Conservation (phyloP, 2,329 filamentous ascomycete genomes). For the Hypocreales sp. region DNA sequence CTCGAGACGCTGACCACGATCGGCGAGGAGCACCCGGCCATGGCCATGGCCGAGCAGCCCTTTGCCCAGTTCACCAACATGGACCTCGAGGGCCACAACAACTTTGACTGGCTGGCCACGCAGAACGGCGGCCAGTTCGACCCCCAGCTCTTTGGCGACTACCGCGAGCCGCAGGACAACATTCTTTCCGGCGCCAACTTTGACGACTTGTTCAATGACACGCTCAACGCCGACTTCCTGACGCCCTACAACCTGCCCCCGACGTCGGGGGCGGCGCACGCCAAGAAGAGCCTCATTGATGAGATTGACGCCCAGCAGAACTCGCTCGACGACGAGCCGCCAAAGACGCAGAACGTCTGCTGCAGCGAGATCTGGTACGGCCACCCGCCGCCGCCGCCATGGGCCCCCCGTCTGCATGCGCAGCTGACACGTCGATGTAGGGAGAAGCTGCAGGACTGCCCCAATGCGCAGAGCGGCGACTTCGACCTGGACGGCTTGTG, state of each 20-base stretch:
- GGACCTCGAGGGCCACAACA: slow-evolving; percentile 32
- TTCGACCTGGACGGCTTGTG: slow-evolving; percentile 91
- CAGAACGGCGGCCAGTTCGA: slow-evolving; percentile 82
- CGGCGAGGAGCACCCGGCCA: slow-evolving; percentile 42
- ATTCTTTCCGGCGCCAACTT: slow-evolving; percentile 55
- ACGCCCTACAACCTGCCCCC: slow-evolving; percentile 59
- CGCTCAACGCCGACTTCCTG: slow-evolving; percentile 66
- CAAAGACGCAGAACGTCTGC: slow-evolving; percentile 47
- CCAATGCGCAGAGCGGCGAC: slow-evolving; percentile 77
- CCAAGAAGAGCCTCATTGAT: slow-evolving; percentile 58
- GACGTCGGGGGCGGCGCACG: slow-evolving; percentile 19
- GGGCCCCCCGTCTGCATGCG: too few relatives aligned
- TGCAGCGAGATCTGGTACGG: slow-evolving; percentile 91
- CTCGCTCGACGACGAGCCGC: slow-evolving; percentile 48
- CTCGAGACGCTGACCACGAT: slow-evolving; percentile 48
- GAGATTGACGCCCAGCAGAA: slow-evolving; percentile 66
- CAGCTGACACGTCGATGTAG: slow-evolving; percentile 36
- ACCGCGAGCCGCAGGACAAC: slow-evolving; percentile 78
- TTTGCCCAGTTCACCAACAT: slow-evolving; percentile 16
- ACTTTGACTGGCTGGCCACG: slow-evolving; percentile 60
- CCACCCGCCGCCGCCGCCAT: slow-evolving; percentile 22
- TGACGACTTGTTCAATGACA: slow-evolving; percentile 60
- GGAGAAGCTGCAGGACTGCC: slow-evolving; percentile 79
- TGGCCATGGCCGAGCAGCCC: slow-evolving; percentile 18
- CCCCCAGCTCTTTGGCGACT: slow-evolving; percentile 79